Conservation (phyloP, 106 monocot genomes). For the Agapanthus africanus region DNA sequence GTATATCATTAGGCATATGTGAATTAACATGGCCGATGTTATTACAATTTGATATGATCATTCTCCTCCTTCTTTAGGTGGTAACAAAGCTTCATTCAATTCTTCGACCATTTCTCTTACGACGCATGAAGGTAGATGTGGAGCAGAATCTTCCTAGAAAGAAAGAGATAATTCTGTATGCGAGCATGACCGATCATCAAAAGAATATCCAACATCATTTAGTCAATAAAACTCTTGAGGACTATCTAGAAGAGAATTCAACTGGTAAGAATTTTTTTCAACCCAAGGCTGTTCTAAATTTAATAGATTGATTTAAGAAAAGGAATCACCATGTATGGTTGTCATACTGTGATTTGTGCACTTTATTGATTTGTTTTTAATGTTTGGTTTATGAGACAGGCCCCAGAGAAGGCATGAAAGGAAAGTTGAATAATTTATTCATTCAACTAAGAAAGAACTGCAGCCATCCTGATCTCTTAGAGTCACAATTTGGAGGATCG, state of each 20-base stretch:
- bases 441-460: slow-evolving; percentile 91
- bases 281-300: not conserved
- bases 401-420: slow-evolving; percentile 40
- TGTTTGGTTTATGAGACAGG: slow-evolving; percentile 25
- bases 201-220: slow-evolving; percentile 75
- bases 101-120: slow-evolving; percentile 84
- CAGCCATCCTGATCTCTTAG: slow-evolving; percentile 88
- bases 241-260: slow-evolving; percentile 39
- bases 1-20: slow-evolving; percentile 16
- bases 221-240: slow-evolving; percentile 59
- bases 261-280: slow-evolving; percentile 20
- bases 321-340: not conserved
- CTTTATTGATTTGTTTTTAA: slow-evolving; percentile 2
- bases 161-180: slow-evolving; percentile 97
- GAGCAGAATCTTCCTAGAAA: slow-evolving; percentile 86
- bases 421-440: slow-evolving; percentile 71
- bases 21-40: not conserved
- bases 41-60: not conserved
- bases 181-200: slow-evolving; percentile 79
- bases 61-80: slow-evolving; percentile 33
- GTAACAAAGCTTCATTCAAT: slow-evolving; percentile 93
- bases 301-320: not conserved
- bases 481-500: slow-evolving; percentile 48
- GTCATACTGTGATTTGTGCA: not conserved
- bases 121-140: slow-evolving; percentile 90